Evolutionary conservation across 1,284 basidiomycete genomes (phyloP), one percentile per base, ranked within the genome.

Genomic region (Porodaedalea pini): DNA sequence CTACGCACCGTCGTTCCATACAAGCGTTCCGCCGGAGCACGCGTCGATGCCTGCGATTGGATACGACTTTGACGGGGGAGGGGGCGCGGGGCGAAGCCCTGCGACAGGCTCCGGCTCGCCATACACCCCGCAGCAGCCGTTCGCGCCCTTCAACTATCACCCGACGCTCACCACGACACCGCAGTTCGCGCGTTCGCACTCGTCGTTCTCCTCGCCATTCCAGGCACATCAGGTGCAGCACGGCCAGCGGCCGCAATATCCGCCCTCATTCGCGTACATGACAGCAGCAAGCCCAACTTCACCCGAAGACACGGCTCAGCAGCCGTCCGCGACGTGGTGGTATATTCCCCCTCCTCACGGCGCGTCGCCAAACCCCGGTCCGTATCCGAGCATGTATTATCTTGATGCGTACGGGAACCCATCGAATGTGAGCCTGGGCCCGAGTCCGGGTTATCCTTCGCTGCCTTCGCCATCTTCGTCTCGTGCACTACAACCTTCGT

Each of bases 251-350:
- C 36, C 74, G 13, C 71, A 73, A 2, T 77, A 75, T 60, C 63
- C 68, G 6, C 76, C 71, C 31, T 71, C 69, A 50, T 77, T 69
- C 60, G 51, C 68, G 8, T 58, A 57, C 37, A 40, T 61, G 51
- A 37, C 61, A 29, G 34, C 48, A 31, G 2, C 39, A 49, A 13
- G 47, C 17, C 51, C 59, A 59, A 51, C 67, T 21, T 61, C 69
- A 8, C 61, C 65, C 2, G 74, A 75, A 19, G 66, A 69, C 7
- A 73, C 74, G 15, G 65, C 68, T 19, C 75, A 74, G 57, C 43
- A 49, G 15, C 59, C 58, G 32, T 25, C 51, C 6, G 77, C 77
- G n/a, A 70, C 73, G 7, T 84, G 81, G 82, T 86, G 78, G 75
- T 84, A 81, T 61, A 64, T 81, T 25, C 73, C 76, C 15, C 73